Conservation (phyloP, 2,329 filamentous ascomycete genomes). For the Rhinocladiella similis region DNA sequence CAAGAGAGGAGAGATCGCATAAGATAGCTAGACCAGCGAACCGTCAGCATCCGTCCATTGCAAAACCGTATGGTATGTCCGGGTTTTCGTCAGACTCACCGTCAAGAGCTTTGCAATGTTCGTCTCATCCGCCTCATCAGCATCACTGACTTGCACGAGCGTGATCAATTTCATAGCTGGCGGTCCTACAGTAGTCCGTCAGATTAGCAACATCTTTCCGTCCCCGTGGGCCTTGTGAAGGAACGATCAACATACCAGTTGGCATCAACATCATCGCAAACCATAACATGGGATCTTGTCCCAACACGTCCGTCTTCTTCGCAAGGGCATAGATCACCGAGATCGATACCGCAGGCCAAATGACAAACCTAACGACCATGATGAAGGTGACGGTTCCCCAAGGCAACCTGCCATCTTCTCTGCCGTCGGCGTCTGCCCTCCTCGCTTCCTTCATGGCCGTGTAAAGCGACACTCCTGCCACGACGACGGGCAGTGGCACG, state of each 20-base stretch:
- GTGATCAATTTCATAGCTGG: slow-evolving; percentile 57
- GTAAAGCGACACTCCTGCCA: slow-evolving; percentile 66
- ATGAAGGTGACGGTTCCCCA: slow-evolving; percentile 54
- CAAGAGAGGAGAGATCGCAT: slow-evolving; percentile 22
- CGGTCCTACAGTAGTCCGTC: slow-evolving; percentile 36
- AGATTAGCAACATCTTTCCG: no score
- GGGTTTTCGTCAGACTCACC: not conserved
- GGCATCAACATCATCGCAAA: slow-evolving; percentile 65
- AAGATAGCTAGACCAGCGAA: slow-evolving; percentile 16
- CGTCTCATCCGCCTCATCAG: slow-evolving; percentile 52
- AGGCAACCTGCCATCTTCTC: slow-evolving; percentile 41
- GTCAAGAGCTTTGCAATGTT: slow-evolving; percentile 53
- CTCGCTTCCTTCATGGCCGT: slow-evolving; percentile 48
- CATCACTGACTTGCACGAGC: slow-evolving; percentile 43
- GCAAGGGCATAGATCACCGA: slow-evolving; percentile 57
- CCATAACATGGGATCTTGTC: slow-evolving; percentile 64
- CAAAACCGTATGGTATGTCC: not conserved
- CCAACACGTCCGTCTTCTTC: slow-evolving; percentile 52
- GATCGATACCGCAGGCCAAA: slow-evolving; percentile 62
- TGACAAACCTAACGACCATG: slow-evolving; percentile 56
- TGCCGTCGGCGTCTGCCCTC: slow-evolving; percentile 42
- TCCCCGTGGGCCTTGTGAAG: slow-evolving; percentile 25
- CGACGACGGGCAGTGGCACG: slow-evolving; percentile 63
- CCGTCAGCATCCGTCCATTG: not conserved
- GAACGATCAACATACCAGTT: slow-evolving; percentile 37